Conservation (phyloP, 192 early-diverging fungal species). For the Coemansia sp. region DNA sequence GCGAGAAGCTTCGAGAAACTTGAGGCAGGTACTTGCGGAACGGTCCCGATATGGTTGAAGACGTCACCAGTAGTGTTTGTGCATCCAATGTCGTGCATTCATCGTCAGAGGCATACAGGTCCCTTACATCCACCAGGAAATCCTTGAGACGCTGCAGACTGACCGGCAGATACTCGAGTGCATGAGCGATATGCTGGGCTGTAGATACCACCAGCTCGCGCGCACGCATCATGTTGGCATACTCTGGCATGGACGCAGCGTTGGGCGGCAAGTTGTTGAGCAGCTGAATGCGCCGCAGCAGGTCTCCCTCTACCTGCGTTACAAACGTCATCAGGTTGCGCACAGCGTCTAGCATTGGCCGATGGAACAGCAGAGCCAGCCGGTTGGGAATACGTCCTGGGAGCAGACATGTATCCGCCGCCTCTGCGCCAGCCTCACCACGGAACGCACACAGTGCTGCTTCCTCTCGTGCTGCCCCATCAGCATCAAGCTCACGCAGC, state of each 20-base stretch:
- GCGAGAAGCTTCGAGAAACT: conserved; percentile 42
- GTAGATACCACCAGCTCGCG: conserved; percentile 43
- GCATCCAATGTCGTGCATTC: conserved; percentile 35
- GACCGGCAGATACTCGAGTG: conserved; percentile 47
- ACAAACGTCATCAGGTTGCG: conserved; percentile 46
- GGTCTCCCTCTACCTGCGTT: conserved; percentile 22
- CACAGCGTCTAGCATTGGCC: conserved; percentile 42
- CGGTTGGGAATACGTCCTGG: conserved; percentile 39
- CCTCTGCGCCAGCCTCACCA: conserved; percentile 7
- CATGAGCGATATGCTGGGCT: conserved; percentile 48
- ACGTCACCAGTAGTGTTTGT: conserved; percentile 37
- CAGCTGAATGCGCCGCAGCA: conserved; percentile 31
- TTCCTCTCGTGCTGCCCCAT: conserved; percentile 16
- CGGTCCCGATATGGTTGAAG: conserved; percentile 40
- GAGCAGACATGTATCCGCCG: conserved; percentile 12
- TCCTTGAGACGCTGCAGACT: conserved; percentile 42
- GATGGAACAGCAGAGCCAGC: conserved; percentile 46
- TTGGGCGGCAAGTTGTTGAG: conserved; percentile 33
- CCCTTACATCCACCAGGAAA: conserved; percentile 43
- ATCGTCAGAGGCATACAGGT: conserved; percentile 37
- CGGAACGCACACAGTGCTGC: conserved; percentile 17
- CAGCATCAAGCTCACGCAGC: conserved; percentile 31
- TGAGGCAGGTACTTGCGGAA: conserved; percentile 42
- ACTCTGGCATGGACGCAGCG: conserved; percentile 31
- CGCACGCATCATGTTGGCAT: conserved; percentile 20